phyloP scores from a whole-genome alignment of 225 moss, liverwort and hornwort species.

The Straminergon stramineum region DNA sequence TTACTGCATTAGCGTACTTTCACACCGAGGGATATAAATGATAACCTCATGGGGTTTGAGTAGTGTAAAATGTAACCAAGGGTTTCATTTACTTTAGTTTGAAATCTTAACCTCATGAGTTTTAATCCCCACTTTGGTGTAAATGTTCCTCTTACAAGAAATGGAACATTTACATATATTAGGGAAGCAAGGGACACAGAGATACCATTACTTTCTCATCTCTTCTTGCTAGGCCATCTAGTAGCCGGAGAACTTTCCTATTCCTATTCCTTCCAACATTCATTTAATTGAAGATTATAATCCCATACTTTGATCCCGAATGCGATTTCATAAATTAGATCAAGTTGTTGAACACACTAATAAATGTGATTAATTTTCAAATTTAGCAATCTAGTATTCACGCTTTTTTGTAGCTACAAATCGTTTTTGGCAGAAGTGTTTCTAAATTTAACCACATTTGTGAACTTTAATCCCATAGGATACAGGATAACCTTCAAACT shows the following conservation, averaged over 20 bases:
- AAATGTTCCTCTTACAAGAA: not conserved
- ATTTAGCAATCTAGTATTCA: no score
- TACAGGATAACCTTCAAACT: not conserved
- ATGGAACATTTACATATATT: not conserved
- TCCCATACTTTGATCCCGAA: not conserved
- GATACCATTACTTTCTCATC: no score
- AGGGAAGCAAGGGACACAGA: not conserved
- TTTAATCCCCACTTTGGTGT: not conserved
- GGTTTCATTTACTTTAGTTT: not conserved
- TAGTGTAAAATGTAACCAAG: not conserved
- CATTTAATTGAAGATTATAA: not conserved
- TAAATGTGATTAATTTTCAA: not conserved
- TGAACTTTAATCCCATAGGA: not conserved
- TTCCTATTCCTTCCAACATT: not conserved
- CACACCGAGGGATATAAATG: not conserved
- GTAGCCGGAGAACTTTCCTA: not conserved
- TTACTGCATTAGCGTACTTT: not conserved
- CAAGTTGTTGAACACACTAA: not conserved
- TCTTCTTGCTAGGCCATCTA: not conserved
- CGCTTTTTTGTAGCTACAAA: not conserved
- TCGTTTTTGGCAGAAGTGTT: not conserved
- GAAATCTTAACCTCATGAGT: not conserved
- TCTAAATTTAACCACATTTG: not conserved
- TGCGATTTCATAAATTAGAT: not conserved
- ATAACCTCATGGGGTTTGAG: not conserved